These are phyloP conservation scores for Stephanocyclus meneghinianus DNA, from an alignment of 352 stramenopile species.

Conservation along the genomic window DNA sequence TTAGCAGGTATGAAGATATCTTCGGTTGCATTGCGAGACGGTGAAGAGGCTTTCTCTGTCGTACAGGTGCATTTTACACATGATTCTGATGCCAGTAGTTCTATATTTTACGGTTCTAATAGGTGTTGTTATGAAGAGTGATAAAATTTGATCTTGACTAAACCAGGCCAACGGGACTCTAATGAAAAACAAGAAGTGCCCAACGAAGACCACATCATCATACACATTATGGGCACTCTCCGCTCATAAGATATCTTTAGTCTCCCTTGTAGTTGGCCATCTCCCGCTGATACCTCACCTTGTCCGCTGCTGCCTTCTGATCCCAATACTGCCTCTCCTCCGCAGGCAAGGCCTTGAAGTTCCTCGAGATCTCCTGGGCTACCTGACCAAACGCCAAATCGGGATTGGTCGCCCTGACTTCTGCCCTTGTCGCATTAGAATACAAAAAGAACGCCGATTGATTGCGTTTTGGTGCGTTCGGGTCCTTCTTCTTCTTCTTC, in stretches of 20 bases:
- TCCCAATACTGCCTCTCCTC: slow-evolving; percentile 78
- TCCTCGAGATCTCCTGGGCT: slow-evolving; percentile 70
- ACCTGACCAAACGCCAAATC: slow-evolving; percentile 86
- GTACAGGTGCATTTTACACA: too few relatives aligned
- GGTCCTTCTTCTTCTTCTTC: slow-evolving; percentile 84
- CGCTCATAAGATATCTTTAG: neutral
- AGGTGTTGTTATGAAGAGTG: too few relatives aligned
- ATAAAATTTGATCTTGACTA: neutral
- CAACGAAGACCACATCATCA: neutral
- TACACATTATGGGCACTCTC: neutral
- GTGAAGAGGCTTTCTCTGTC: too few relatives aligned
- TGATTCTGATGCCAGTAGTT: too few relatives aligned
- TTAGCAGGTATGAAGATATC: too few relatives aligned
- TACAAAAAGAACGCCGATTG: slow-evolving; percentile 92
- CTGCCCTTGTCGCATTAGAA: slow-evolving; percentile 64
- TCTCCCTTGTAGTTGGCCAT: slow-evolving; percentile 62
- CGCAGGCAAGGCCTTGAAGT: slow-evolving; percentile 76
- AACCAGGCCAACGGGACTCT: neutral
- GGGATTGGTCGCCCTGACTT: slow-evolving; percentile 73
- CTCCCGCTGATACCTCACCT: slow-evolving; percentile 73
- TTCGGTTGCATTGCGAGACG: too few relatives aligned
- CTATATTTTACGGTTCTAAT: too few relatives aligned
- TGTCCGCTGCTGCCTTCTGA: slow-evolving; percentile 74
- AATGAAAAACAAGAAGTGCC: neutral
- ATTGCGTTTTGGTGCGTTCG: slow-evolving; percentile 90